Base-by-base conservation (phyloP, 805 yeast species). In the Candida manassasensis region DNA sequence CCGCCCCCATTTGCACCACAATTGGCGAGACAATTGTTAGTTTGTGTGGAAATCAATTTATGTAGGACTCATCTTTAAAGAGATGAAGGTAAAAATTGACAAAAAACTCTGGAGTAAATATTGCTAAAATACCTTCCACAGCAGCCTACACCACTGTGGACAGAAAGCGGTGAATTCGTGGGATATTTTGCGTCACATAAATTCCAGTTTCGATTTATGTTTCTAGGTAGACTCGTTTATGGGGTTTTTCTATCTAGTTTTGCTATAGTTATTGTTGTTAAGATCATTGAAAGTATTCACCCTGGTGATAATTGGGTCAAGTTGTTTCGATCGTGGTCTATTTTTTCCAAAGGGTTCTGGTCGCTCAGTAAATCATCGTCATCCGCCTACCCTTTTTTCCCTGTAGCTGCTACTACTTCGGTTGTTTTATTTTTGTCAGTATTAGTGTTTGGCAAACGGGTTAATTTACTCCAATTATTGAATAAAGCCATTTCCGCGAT, bases 371-470 rank as follows among this genome's bases (percentile, higher is more conserved):
- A 21, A 19, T 30, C 35, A 22, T 14, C 25, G 19, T 24, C 27
- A 6, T 21, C 33, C 11, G 12, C 29, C 13, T 16, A 27, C 22
- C n/a, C 29, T 16, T 11, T 21, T 26, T 12, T 25, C 19, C 19
- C 45, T n/a, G n/a, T 44, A 9, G 12, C 39, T 9, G 34, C 48
- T 10, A 42, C 50, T 13, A 29, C 47, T 10, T 21, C 43, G 11
- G 27, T 38, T n/a, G 15, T 40, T 8, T 28, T 45, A 11, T 9
- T 40, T 21, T 29, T 37, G 11, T 26, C 31, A 12, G 43, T 28
- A 24, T 34, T 31, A 14, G 6, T 40, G 14, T 18, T 31, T 7
- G 5, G 22, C 7, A 14, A 17, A 12, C 18, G 15, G 19, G n/a
- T 28, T 14, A 38, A 34, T 10, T 13, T 48, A 17, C 42, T 44